phyloP scores from a whole-genome alignment of 225 moss, liverwort and hornwort genomes.

The Straminergon stramineum region DNA sequence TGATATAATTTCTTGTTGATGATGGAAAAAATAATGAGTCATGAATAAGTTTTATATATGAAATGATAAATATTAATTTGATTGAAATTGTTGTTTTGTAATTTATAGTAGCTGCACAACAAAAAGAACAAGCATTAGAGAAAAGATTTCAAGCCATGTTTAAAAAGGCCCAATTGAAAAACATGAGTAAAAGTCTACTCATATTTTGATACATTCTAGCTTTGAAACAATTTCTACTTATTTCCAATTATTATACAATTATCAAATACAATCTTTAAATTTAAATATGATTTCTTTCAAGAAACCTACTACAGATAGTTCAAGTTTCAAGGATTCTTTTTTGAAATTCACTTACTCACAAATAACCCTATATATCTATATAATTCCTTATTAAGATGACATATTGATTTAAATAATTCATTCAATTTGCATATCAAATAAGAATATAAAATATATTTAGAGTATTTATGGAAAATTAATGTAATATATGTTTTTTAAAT shows the following conservation, averaged over 20 bases:
- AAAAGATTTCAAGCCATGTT: slow-evolving; percentile 21
- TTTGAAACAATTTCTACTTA: background rate
- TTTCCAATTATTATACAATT: background rate
- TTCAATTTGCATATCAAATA: fast-evolving
- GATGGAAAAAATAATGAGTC: background rate
- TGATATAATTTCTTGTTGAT: too few species aligned
- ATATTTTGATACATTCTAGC: background rate
- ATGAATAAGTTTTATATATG: too few species aligned
- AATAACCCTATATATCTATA: too few species aligned
- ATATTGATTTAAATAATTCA: background rate
- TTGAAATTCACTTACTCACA: too few species aligned
- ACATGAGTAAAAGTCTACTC: background rate
- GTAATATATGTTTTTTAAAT: too few species aligned
- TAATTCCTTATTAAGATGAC: background rate
- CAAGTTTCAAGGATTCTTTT: background rate
- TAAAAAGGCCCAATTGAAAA: slow-evolving; percentile 11
- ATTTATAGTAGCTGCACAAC: slow-evolving; percentile 4
- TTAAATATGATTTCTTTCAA: too few species aligned
- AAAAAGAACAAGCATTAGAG: slow-evolving; percentile 22
- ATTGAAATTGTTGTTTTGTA: background rate
- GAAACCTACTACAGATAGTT: background rate
- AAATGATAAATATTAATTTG: too few species aligned
- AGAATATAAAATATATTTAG: background rate
- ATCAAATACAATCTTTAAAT: background rate
- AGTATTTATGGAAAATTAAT: fast-evolving